Evolutionary conservation across 2,329 filamentous ascomycete genomes (phyloP), one percentile per base, ranked within the genome.

Genomic region (Triangularia setosa): DNA sequence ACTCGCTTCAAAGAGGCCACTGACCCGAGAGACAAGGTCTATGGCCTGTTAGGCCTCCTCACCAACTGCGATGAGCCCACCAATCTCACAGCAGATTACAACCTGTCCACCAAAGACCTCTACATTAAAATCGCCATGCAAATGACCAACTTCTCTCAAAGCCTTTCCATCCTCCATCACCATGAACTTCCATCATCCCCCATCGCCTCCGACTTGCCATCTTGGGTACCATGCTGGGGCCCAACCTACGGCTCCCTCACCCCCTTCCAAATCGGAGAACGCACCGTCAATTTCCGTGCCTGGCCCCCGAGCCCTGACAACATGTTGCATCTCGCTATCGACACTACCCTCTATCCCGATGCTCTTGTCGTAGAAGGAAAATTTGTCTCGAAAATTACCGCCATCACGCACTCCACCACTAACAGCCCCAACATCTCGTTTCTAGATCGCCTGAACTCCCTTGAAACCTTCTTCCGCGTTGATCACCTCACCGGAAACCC

Each of bases 21-120:
- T 11, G 60, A 61, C 60, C 60, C 60, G 23, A 30, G 60, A 25
- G 60, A 61, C 27, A 54, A 55, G 44, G 25, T 61, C n/a, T 56
- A 61, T 27, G 60, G 24, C 7, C 60, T 61, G 18, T 23, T 61
- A 8, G 60, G 60, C n/a, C 57, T 59, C 6, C 23, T 59, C 57
- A 16, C 25, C 6, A 25, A 59, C 18, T 59, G 30, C 7, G 11
- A 33, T 7, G 28, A 44, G 4, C 57, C 57, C n/a, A 25, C 44
- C 57, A 18, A 59, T 7, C n/a, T 59, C 3, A 4, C 12, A 4
- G 30, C 57, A 0, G 57, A 59, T 25, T 59, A 59, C 33, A n/a
- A 44, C 28, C 30, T 33, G 12, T 4, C n/a, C 16, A 1, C n/a
- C 1, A 59, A 12, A 4, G 18, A 59, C 11, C n/a, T 59, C 12